These are phyloP conservation scores for Mallotus nudiflorus DNA, from an alignment of 345 rosid genomes.

Conservation along the genomic window DNA sequence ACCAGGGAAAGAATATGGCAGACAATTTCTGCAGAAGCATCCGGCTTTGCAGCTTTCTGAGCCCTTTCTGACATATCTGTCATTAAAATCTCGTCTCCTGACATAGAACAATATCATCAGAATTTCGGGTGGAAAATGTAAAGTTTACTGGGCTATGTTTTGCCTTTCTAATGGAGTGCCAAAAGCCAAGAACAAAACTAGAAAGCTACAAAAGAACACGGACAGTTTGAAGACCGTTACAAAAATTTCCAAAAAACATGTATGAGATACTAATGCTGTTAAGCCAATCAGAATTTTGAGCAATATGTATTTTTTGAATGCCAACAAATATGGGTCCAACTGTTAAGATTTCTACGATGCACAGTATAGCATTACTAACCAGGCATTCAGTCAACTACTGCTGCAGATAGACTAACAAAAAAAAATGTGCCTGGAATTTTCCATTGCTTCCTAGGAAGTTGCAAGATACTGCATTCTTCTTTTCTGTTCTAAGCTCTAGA, in stretches of 20 bases:
- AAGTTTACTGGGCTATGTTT: background rate
- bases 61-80: conserved; percentile 74
- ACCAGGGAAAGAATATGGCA: conserved; percentile 54
- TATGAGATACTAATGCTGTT: background rate
- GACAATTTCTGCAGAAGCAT: conserved; percentile 63
- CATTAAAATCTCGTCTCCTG: conserved; percentile 61
- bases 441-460: background rate
- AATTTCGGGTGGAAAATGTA: background rate
- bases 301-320: background rate
- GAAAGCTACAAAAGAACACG: too few species aligned
- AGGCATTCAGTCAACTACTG: too few species aligned
- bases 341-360: background rate
- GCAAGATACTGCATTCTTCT: too few species aligned
- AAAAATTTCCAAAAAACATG: background rate
- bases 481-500: too few species aligned
- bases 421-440: background rate
- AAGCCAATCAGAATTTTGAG: background rate
- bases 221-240: background rate
- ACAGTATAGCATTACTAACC: too few species aligned
- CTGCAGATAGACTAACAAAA: background rate
- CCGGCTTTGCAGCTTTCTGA: conserved; percentile 61
- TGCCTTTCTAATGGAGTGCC: background rate
- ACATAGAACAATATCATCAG: conserved; percentile 10
- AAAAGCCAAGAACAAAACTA: background rate
- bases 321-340: background rate